Conservation (phyloP, 2,329 filamentous ascomycete genomes). For the Dothidotthia symphoricarpi region DNA sequence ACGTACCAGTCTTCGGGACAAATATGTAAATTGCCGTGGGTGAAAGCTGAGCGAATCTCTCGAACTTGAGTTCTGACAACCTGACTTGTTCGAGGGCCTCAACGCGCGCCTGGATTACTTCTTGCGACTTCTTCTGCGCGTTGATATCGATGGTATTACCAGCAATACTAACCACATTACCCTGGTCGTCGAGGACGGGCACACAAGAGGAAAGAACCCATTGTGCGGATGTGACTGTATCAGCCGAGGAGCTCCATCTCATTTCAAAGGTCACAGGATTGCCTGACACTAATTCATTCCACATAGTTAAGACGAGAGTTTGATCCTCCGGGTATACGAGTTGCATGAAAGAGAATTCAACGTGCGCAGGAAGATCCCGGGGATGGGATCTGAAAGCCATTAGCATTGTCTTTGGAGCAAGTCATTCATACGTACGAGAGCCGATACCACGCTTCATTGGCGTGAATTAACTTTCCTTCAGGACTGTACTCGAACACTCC, state of each 20-base stretch:
- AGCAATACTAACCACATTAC: conserved; percentile 28
- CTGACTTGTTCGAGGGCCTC: conserved; percentile 29
- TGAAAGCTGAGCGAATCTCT: conserved; percentile 26
- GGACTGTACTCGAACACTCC: conserved; percentile 34
- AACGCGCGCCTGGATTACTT: conserved; percentile 18
- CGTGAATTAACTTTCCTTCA: conserved; percentile 26
- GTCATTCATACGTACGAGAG: conserved; percentile 12
- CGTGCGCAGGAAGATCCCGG: conserved; percentile 15
- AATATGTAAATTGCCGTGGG: conserved; percentile 31
- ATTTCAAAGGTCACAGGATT: conserved; percentile 35
- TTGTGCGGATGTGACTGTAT: conserved; percentile 14
- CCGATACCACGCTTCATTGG: conserved; percentile 33
- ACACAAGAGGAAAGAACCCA: conserved; percentile 35
- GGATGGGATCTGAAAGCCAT: conserved; percentile 22
- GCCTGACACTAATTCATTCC: conserved; percentile 30
- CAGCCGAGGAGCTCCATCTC: conserved; percentile 30
- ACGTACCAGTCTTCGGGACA: conserved; percentile 19
- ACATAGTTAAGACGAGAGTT: conserved; percentile 27
- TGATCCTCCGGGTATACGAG: conserved; percentile 29
- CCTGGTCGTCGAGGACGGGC: conserved; percentile 28
- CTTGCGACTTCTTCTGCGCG: conserved; percentile 31
- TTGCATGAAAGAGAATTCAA: conserved; percentile 33
- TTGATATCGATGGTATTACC: conserved; percentile 36
- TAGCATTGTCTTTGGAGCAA: neutral
- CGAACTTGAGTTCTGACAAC: conserved; percentile 27